Evolutionary conservation across 768 basidiomycete genomes (phyloP).

Genomic region (Lactarius quietus): DNA sequence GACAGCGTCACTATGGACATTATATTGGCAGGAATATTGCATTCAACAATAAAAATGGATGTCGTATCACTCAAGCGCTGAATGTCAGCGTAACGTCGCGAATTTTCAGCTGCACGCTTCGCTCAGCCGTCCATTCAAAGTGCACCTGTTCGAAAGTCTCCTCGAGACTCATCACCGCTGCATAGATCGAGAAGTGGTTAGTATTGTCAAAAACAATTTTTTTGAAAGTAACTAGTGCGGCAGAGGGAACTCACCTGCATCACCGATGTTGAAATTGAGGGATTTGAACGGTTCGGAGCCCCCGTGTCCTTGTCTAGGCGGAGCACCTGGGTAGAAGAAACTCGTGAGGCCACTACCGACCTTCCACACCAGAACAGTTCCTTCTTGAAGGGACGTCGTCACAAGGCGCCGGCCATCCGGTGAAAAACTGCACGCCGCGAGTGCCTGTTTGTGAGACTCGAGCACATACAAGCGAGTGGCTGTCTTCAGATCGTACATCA

Average conservation of each 20-base stretch:
- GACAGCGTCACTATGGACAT: not conserved
- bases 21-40: not conserved
- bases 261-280: conserved; percentile 78
- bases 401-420: conserved; percentile 90
- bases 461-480: conserved; percentile 93
- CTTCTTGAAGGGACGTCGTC: conserved; percentile 83
- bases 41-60: not conserved
- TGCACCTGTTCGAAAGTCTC: conserved; percentile 67
- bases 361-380: conserved; percentile 88
- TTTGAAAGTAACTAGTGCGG: not conserved
- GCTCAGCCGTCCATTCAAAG: conserved; percentile 82
- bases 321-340: conserved; percentile 87
- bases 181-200: not conserved
- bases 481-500: conserved; percentile 96
- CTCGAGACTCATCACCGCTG: conserved; percentile 55
- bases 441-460: conserved; percentile 80
- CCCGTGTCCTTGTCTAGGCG: conserved; percentile 81
- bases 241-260: conserved; percentile 56
- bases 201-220: too few species aligned
- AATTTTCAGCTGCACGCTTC: conserved; percentile 81
- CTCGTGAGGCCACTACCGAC: conserved; percentile 87
- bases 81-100: conserved; percentile 82
- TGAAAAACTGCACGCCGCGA: conserved; percentile 87
- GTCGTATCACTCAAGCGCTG: conserved; percentile 55
- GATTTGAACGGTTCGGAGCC: conserved; percentile 88